These are phyloP conservation scores for Sporothrix pallida DNA, from an alignment of 2,329 filamentous ascomycete species.

Conservation along the genomic window DNA sequence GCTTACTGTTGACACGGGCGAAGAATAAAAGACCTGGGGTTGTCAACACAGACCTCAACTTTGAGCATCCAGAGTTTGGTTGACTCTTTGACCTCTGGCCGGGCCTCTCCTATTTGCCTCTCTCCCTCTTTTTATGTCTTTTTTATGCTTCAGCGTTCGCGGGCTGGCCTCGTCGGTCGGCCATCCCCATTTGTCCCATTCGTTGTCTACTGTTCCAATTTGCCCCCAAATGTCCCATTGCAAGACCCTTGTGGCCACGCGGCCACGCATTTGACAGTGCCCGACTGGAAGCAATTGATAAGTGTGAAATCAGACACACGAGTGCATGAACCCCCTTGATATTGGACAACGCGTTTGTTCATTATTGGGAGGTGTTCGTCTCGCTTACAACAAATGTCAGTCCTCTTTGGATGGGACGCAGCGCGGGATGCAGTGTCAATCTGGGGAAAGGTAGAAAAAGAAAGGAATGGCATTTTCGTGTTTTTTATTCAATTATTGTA, in stretches of 20 bases:
- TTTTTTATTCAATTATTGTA: neutral
- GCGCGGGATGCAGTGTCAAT: conserved; percentile 21
- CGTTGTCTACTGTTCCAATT: neutral
- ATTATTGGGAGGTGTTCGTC: neutral
- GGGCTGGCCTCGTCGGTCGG: conserved; percentile 13
- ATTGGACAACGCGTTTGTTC: neutral
- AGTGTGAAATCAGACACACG: neutral
- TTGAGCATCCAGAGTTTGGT: conserved; percentile 14
- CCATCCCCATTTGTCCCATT: neutral
- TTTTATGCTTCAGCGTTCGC: conserved; percentile 15
- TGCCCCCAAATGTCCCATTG: neutral
- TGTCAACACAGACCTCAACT: conserved; percentile 7
- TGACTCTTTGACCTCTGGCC: conserved; percentile 27
- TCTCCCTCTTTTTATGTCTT: neutral
- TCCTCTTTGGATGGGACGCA: neutral
- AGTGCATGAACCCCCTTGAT: conserved; percentile 16
- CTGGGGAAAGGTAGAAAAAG: conserved; percentile 18
- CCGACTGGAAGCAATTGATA: neutral
- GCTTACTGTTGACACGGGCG: neutral
- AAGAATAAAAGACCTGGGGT: neutral
- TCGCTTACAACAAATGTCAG: neutral
- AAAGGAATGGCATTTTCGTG: neutral
- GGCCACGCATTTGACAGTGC: conserved; percentile 21
- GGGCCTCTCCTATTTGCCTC: neutral
- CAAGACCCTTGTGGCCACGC: conserved; percentile 29